Evolutionary conservation across 2,329 filamentous ascomycete species (phyloP), one percentile per base, ranked within the genome.

Genomic region (Curvularia spicifera): DNA sequence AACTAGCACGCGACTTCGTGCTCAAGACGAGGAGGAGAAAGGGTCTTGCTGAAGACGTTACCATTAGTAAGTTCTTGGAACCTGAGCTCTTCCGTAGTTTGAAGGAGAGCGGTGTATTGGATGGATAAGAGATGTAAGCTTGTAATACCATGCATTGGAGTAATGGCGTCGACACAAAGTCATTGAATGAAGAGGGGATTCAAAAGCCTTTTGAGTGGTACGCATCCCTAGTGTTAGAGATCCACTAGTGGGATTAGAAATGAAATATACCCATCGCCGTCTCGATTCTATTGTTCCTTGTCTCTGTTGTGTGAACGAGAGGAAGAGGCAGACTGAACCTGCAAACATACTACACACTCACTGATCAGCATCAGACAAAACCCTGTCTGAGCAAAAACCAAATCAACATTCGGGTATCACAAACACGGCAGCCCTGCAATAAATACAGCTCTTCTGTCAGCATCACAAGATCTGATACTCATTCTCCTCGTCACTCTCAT

Each of bases 51-150:
- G 95, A 98, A 81, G 95, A 98, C 76, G 92, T 98, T 40, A 94
- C 90, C 29, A 93, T 98, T 55, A 93, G 92, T 76, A 97, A 96
- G 74, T 99, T 98, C 79, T 81, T 99, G 64, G 95, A 99, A 81
- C 91, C 93, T 1, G 95, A 98, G 76, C 87, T 98, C 61, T 96
- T 96, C 80, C 88, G 89, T 76, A 91, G 87, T 66, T 79, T 98
- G 72, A 91, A 92, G 79, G 93, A 96, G 78, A 95, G 90, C 69
- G 94, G 94, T 2, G 88, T 96, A 66, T 79, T 98, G 64, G 93
- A 93, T 71, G 85, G 84, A 2, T 70, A 64, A 44, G 42, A 51
- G 7, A 15, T 12, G 24, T 43, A 35, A 29, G 31, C 20, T 53
- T 64, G 56, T 63, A 43, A 57, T 64, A 59, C 50, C 22, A 53